These are phyloP conservation scores for Penicillium odoratum DNA, from an alignment of 495 filamentous ascomycete species.

Conservation along the genomic window DNA sequence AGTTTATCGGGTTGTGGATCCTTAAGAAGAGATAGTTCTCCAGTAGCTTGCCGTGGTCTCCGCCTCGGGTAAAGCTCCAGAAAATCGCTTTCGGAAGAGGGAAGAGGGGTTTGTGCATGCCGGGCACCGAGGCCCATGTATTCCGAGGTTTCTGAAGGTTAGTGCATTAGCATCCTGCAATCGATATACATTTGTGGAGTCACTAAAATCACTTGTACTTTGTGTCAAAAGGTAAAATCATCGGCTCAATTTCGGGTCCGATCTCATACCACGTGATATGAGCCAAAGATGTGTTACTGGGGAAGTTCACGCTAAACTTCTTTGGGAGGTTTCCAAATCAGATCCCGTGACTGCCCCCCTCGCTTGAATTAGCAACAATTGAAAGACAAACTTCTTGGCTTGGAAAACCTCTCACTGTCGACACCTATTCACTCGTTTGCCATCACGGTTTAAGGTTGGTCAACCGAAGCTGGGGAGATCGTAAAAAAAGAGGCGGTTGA, in stretches of 20 bases:
- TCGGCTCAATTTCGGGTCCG: neutral
- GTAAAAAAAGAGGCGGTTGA: neutral
- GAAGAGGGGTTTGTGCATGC: slow-evolving; percentile 7
- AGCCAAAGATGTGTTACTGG: neutral
- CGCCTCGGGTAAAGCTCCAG: slow-evolving; percentile 1
- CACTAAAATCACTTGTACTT: neutral
- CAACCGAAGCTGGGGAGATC: slow-evolving; percentile 9
- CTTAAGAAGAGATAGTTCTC: slow-evolving; percentile 5
- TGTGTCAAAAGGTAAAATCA: neutral
- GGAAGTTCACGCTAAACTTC: neutral
- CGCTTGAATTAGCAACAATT: slow-evolving; percentile 6
- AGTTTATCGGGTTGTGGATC: slow-evolving; percentile 11
- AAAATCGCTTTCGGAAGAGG: slow-evolving; percentile 3
- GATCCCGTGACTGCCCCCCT: slow-evolving; percentile 1
- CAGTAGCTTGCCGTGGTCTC: slow-evolving; percentile 6
- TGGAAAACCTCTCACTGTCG: neutral
- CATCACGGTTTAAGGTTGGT: slow-evolving; percentile 3
- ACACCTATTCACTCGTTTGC: slow-evolving; percentile 1
- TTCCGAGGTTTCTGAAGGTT: neutral
- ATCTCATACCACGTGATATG: neutral
- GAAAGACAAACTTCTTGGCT: slow-evolving; percentile 7
- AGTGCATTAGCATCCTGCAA: neutral
- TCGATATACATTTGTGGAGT: neutral
- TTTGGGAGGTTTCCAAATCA: neutral
- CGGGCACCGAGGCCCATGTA: slow-evolving; percentile 3